A percentile compares a stretch with the other conserved stretches of the same genome.
These are phyloP conservation scores for Gossypium rotundifolium DNA, from an alignment of 345 rosid genomes.

Conservation along the genomic window DNA sequence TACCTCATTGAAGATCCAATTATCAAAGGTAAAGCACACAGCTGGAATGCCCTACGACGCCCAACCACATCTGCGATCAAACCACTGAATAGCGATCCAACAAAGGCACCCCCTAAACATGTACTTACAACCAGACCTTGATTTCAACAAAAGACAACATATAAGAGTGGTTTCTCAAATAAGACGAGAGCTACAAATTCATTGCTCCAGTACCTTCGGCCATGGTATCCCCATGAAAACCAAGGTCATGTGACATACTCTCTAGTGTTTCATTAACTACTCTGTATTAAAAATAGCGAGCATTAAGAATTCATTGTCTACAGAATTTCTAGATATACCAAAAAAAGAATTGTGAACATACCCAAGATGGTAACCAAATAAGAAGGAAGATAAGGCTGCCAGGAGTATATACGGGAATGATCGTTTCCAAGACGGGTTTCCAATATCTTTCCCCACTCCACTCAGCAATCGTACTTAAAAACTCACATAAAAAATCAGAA, in stretches of 20 bases:
- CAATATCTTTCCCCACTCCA: conserved; percentile 54
- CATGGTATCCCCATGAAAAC: conserved; percentile 73
- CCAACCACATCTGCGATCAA: conserved; percentile 90
- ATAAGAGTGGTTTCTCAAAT: conserved; percentile 16
- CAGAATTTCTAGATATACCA: background rate
- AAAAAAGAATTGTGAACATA: conserved; percentile 17
- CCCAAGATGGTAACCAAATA: conserved; percentile 95
- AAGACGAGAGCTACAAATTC: conserved; percentile 10
- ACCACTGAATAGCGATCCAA: conserved; percentile 84
- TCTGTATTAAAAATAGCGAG: conserved; percentile 36
- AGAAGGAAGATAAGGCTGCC: conserved; percentile 67
- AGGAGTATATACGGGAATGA: conserved; percentile 76
- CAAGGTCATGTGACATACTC: conserved; percentile 81
- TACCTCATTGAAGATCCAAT: conserved; percentile 84
- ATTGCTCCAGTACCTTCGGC: conserved; percentile 61
- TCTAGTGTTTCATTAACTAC: conserved; percentile 91
- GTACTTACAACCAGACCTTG: conserved; percentile 89
- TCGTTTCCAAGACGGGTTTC: conserved; percentile 76
- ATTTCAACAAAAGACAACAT: conserved; percentile 22
- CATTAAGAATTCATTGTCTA: conserved; percentile 1
- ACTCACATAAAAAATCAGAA: conserved; percentile 17
- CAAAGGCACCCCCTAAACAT: conserved; percentile 87
- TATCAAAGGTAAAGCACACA: conserved; percentile 84
- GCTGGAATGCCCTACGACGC: conserved; percentile 86
- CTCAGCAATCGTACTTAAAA: conserved; percentile 39